Conservation (phyloP, 805 yeast species). For the Saccharomycopsis microspora region DNA sequence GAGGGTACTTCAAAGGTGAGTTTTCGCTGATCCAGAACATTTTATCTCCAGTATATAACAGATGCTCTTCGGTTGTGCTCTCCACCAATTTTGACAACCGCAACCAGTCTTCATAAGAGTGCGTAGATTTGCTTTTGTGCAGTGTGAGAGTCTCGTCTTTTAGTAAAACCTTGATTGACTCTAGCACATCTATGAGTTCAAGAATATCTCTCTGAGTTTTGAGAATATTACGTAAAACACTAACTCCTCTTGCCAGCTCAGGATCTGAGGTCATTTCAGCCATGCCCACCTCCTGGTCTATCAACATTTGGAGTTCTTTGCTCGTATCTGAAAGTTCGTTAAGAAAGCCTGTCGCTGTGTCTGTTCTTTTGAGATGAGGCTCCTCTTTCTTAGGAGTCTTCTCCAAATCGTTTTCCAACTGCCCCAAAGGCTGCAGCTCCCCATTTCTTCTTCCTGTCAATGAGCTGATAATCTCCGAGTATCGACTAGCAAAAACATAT, state of each 20-base stretch:
- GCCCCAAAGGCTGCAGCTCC: neutral
- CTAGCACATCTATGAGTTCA: constrained; percentile 15
- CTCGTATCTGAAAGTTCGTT: neutral
- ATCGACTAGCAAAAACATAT: constrained; percentile 5
- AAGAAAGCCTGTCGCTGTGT: neutral
- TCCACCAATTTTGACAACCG: constrained; percentile 25
- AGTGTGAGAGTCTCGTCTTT: neutral
- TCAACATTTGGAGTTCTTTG: neutral
- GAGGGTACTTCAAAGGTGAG: constrained; percentile 62
- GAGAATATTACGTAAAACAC: constrained; percentile 1
- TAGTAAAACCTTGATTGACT: constrained; percentile 7
- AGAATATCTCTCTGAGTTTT: constrained; percentile 10
- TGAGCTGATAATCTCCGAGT: neutral
- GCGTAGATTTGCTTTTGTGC: constrained; percentile 20
- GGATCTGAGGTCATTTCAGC: neutral
- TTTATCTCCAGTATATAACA: constrained; percentile 14
- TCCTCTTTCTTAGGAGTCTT: neutral
- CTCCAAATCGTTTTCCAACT: constrained; percentile 1
- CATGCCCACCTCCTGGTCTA: neutral
- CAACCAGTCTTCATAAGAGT: constrained; percentile 43
- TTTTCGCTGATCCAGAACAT: constrained; percentile 53
- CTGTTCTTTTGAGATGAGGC: neutral
- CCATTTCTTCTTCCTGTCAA: neutral
- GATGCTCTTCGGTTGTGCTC: neutral
- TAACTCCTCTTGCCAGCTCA: neutral